A percentile compares a stretch with the other conserved stretches of the same genome.
phyloP scores from a whole-genome alignment of 2,329 filamentous ascomycete species.

The Gyromitra esculenta region DNA sequence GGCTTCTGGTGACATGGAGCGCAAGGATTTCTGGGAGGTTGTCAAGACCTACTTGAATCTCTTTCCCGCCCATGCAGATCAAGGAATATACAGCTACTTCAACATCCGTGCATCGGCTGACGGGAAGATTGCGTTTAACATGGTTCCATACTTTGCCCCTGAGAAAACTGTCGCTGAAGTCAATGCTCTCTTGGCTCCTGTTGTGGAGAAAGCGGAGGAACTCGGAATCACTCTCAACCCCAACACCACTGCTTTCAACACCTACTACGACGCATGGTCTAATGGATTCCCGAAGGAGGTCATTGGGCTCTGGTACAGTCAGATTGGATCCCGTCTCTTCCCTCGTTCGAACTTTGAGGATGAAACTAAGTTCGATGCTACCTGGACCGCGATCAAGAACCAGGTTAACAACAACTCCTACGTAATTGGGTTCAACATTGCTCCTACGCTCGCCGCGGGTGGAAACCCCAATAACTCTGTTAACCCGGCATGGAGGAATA shows the following conservation, averaged over 20 bases:
- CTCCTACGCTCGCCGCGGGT: constrained; percentile 61
- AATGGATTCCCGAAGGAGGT: constrained; percentile 62
- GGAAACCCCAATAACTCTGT: constrained; percentile 64
- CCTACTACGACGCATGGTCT: constrained; percentile 61
- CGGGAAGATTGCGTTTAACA: constrained; percentile 63
- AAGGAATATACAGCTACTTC: constrained; percentile 66
- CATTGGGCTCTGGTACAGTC: constrained; percentile 60
- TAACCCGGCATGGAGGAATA: constrained; percentile 66
- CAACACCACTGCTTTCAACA: constrained; percentile 59
- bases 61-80: constrained; percentile 65
- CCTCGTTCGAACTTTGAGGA: constrained; percentile 62
- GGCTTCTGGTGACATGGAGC: constrained; percentile 58
- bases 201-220: constrained; percentile 59
- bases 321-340: constrained; percentile 64
- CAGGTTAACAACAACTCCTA: constrained; percentile 61
- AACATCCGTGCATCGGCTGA: constrained; percentile 64
- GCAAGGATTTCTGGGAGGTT: constrained; percentile 64
- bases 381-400: constrained; percentile 60
- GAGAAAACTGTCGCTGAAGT: constrained; percentile 61
- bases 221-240: constrained; percentile 61
- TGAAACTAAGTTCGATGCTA: constrained; percentile 59
- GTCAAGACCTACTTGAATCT: constrained; percentile 64
- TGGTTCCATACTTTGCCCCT: constrained; percentile 62
- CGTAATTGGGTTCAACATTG: constrained; percentile 59
- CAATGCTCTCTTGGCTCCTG: constrained; percentile 60